Evolutionary conservation across 345 rosid species (phyloP).

Genomic region (Mallotus nudiflorus): DNA sequence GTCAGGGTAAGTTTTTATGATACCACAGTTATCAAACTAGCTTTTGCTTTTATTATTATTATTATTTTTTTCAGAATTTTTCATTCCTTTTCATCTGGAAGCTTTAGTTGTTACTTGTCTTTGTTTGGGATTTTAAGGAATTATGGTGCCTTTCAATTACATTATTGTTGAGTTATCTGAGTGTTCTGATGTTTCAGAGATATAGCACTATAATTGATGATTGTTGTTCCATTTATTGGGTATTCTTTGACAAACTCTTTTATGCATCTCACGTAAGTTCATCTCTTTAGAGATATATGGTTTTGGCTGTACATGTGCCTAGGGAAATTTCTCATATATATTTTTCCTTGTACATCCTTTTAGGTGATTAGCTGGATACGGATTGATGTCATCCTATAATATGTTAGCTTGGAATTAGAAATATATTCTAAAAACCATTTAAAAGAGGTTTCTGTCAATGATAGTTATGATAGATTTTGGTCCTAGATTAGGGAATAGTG

Average conservation of each 20-base stretch:
- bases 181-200: background rate
- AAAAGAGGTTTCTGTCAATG: background rate
- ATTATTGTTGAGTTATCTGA: background rate
- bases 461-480: background rate
- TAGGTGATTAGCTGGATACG: background rate
- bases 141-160: background rate
- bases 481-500: too few relatives aligned
- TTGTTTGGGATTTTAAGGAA: background rate
- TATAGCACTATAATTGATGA: background rate
- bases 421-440: background rate
- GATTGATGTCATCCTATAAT: background rate
- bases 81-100: background rate
- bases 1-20: constrained; percentile 62
- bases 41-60: background rate
- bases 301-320: background rate
- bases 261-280: constrained; percentile 1
- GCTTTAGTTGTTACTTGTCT: background rate
- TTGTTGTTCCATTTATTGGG: background rate
- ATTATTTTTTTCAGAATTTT: background rate
- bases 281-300: background rate
- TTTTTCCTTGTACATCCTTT: background rate
- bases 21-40: constrained; percentile 1
- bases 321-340: too few relatives aligned
- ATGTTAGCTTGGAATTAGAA: background rate
- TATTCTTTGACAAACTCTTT: background rate